Percentiles rank a stretch among this genome's conserved stretches.
phyloP scores from a whole-genome alignment of 1,284 basidiomycete genomes.

The Cryptococcus wingfieldii region DNA sequence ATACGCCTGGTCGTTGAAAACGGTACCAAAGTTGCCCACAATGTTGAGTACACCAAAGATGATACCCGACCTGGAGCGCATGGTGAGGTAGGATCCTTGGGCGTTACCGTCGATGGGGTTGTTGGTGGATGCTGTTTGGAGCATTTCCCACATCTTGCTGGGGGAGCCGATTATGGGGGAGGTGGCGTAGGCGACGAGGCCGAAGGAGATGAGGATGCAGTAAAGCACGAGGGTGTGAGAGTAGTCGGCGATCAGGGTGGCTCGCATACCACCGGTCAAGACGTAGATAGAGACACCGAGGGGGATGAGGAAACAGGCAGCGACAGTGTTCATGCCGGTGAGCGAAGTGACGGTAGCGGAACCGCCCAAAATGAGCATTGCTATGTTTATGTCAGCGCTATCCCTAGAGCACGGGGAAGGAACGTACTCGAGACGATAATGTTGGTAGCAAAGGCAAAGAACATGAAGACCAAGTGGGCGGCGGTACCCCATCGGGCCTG shows the following conservation, averaged over 20 bases:
- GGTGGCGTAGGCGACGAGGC: slow-evolving; percentile 68
- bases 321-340: slow-evolving; percentile 77
- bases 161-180: slow-evolving; percentile 57
- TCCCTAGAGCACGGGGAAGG: not conserved
- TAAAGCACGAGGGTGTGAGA: slow-evolving; percentile 77
- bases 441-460: slow-evolving; percentile 72
- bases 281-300: slow-evolving; percentile 52
- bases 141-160: slow-evolving; percentile 56
- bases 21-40: slow-evolving; percentile 66
- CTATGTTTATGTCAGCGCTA: slow-evolving; percentile 6
- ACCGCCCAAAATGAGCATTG: slow-evolving; percentile 61
- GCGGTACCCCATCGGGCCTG: slow-evolving; percentile 65
- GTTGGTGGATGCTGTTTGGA: slow-evolving; percentile 49
- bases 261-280: slow-evolving; percentile 54
- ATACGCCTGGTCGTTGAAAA: slow-evolving; percentile 52
- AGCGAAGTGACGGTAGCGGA: slow-evolving; percentile 72
- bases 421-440: slow-evolving; percentile 60
- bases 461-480: slow-evolving; percentile 72
- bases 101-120: slow-evolving; percentile 59
- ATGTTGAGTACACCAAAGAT: slow-evolving; percentile 85
- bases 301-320: slow-evolving; percentile 66
- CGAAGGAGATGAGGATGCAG: slow-evolving; percentile 60
- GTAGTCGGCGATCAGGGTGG: slow-evolving; percentile 54
- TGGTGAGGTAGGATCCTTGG: slow-evolving; percentile 64
- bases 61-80: slow-evolving; percentile 73